Percentiles rank a stretch among this genome's conserved stretches.
phyloP scores from a whole-genome alignment of 1,284 basidiomycete species.

The Paramarasmius palmivorus region DNA sequence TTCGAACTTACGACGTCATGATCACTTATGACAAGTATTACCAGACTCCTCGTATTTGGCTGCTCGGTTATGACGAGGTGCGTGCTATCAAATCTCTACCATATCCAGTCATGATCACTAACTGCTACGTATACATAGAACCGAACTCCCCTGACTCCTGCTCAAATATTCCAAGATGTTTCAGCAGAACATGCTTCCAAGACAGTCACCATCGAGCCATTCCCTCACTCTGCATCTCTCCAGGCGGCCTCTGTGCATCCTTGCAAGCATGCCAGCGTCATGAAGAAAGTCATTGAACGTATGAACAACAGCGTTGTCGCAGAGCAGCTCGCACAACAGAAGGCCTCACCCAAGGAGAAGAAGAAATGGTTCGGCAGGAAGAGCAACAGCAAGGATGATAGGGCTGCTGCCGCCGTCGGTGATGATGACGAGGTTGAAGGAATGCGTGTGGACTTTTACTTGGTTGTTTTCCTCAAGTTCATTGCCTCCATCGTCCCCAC shows the following conservation, averaged over 20 bases:
- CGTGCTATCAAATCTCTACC: conserved; percentile 19
- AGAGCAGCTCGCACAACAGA: conserved; percentile 67
- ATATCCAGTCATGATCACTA: not conserved
- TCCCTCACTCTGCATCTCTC: conserved; percentile 87
- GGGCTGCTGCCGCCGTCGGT: conserved; percentile 36
- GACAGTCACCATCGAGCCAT: conserved; percentile 98
- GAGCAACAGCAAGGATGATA: conserved; percentile 63
- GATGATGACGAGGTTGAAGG: conserved; percentile 80
- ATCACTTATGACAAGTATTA: conserved; percentile 99
- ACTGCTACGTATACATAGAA: conserved; percentile 50
- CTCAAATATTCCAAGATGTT: conserved; percentile 97
- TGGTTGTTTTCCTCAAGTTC: conserved; percentile 97
- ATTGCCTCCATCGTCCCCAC: conserved; percentile 94
- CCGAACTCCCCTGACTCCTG: conserved; percentile 80
- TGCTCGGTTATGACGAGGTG: conserved; percentile 94
- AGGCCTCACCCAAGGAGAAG: conserved; percentile 50
- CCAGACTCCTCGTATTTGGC: conserved; percentile 94
- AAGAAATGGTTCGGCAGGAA: conserved; percentile 90
- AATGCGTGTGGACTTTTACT: conserved; percentile 93
- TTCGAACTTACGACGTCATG: conserved; percentile 99
- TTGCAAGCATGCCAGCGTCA: conserved; percentile 98
- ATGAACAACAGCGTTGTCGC: conserved; percentile 91
- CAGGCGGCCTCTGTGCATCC: conserved; percentile 94
- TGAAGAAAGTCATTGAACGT: conserved; percentile 99
- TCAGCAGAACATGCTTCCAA: conserved; percentile 97